These are phyloP conservation scores for Phanerochaete carnosa DNA, from an alignment of 768 basidiomycete genomes.

Conservation along the genomic window DNA sequence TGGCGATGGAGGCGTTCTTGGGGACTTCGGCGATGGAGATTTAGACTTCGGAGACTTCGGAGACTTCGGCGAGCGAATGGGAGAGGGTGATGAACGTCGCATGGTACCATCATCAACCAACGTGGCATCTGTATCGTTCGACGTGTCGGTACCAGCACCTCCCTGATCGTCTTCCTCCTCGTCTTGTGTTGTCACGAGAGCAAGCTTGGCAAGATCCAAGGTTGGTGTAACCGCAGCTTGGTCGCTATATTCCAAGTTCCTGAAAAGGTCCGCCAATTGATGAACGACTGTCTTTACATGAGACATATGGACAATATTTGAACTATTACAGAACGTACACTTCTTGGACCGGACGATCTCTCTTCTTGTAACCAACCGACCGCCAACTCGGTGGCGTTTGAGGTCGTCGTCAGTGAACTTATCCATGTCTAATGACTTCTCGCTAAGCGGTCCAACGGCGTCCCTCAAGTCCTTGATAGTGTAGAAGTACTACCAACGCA, in stretches of 20 bases:
- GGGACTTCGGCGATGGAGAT: constrained; percentile 14
- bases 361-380: constrained; percentile 72
- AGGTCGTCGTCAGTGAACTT: constrained; percentile 80
- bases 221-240: constrained; percentile 74
- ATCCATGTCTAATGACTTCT: constrained; percentile 58
- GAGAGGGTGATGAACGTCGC: constrained; percentile 25
- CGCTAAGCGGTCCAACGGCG: constrained; percentile 58
- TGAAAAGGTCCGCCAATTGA: constrained; percentile 78
- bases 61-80: constrained; percentile 16
- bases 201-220: constrained; percentile 85
- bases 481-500: constrained; percentile 76
- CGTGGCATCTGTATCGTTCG: constrained; percentile 86
- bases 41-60: not conserved
- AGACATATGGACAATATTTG: not conserved
- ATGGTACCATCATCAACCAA: constrained; percentile 68
- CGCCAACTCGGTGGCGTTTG: constrained; percentile 83
- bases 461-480: constrained; percentile 90
- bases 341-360: constrained; percentile 84
- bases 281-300: constrained; percentile 57
- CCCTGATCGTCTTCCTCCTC: constrained; percentile 86
- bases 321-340: constrained; percentile 46
- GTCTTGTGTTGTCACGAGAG: constrained; percentile 85
- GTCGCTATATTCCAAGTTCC: constrained; percentile 65
- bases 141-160: constrained; percentile 71
- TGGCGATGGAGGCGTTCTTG: constrained; percentile 21